A percentile compares a stretch with the other conserved stretches of the same genome.
Conservation (phyloP, 257 asterid species). For the Marsdenia floribunda region DNA sequence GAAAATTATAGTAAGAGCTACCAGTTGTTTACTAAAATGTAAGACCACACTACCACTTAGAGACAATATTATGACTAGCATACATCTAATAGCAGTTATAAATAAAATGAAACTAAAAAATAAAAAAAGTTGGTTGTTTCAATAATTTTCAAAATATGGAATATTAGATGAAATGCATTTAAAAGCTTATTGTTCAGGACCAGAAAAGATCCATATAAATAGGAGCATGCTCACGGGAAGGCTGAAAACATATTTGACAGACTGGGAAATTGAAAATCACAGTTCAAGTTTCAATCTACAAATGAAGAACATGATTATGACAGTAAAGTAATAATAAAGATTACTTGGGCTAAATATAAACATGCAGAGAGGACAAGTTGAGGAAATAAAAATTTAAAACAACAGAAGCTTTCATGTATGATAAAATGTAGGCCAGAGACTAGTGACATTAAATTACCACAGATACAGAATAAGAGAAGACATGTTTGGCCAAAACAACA, state of each 20-base stretch:
- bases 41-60: not conserved
- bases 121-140: not conserved
- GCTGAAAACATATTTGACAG: not conserved
- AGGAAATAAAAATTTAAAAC: not conserved
- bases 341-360: not conserved
- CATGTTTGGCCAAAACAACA: not conserved
- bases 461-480: not conserved
- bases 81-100: not conserved
- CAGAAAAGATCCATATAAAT: not conserved
- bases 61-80: not conserved
- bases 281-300: not conserved
- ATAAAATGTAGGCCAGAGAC: not conserved
- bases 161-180: not conserved
- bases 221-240: too few species aligned
- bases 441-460: not conserved
- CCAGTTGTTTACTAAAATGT: not conserved
- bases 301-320: not conserved
- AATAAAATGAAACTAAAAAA: not conserved
- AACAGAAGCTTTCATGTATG: not conserved
- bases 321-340: not conserved
- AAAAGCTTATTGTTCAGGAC: not conserved
- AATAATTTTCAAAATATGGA: not conserved
- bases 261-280: not conserved
- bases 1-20: constrained; percentile 17
- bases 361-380: not conserved